Evolutionary conservation across 768 basidiomycete genomes (phyloP).

Genomic region (Cystoderma amianthinum): DNA sequence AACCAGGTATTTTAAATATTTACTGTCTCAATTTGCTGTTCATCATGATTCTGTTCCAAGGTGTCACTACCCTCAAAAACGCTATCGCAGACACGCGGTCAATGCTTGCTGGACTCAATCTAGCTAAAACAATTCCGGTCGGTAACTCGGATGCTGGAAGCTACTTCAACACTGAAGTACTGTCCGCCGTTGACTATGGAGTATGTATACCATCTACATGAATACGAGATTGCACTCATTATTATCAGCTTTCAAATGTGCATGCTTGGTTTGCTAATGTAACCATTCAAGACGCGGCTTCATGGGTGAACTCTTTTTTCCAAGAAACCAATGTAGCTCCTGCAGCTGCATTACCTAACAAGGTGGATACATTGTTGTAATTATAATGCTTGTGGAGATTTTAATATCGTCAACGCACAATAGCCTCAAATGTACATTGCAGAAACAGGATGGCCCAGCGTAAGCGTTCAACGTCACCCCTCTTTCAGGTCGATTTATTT

Average conservation of each 20-base stretch:
- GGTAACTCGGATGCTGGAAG: constrained; percentile 86
- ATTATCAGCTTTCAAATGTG: constrained; percentile 72
- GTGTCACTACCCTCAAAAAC: constrained; percentile 50
- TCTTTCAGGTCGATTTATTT: too few relatives aligned
- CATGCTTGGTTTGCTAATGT: constrained; percentile 91
- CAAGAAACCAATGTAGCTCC: constrained; percentile 52
- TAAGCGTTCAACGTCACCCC: too few relatives aligned
- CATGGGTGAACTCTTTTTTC: constrained; percentile 82
- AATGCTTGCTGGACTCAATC: constrained; percentile 45
- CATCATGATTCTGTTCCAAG: constrained; percentile 20
- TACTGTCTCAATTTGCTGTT: constrained; percentile 2
- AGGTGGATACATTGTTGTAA: constrained; percentile 16
- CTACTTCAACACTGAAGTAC: constrained; percentile 67
- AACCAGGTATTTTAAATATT: constrained; percentile 19
- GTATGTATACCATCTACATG: constrained; percentile 24
- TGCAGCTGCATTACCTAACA: constrained; percentile 57
- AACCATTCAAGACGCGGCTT: constrained; percentile 61
- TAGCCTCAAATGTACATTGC: constrained; percentile 82
- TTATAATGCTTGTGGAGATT: constrained; percentile 1
- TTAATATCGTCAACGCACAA: background rate
- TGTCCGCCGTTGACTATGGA: constrained; percentile 60
- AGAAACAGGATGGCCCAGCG: constrained; percentile 82
- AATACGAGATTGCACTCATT: background rate
- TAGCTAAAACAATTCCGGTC: constrained; percentile 60
- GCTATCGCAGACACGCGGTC: constrained; percentile 62